These are phyloP conservation scores for Brassica incana DNA, from an alignment of 345 rosid genomes.

Conservation along the genomic window DNA sequence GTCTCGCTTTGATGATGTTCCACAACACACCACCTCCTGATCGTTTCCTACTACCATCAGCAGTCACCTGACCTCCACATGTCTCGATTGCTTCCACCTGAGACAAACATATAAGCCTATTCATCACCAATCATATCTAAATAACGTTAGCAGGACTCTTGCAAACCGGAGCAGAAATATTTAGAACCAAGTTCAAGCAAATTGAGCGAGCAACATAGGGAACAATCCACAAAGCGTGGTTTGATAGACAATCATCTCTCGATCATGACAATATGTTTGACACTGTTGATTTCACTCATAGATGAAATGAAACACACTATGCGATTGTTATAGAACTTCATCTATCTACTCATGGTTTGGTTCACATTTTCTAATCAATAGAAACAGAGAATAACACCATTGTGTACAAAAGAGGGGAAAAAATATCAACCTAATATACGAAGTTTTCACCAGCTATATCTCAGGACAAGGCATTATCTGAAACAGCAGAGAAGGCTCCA, in stretches of 20 bases:
- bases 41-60: constrained; percentile 73
- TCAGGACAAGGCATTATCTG: constrained; percentile 50
- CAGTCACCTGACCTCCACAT: constrained; percentile 96
- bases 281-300: constrained; percentile 18
- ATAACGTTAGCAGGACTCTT: neutral
- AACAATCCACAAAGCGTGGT: constrained; percentile 7
- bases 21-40: constrained; percentile 89
- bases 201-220: neutral
- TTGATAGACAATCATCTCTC: neutral
- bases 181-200: constrained; percentile 16
- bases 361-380: constrained; percentile 14
- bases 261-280: neutral
- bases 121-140: constrained; percentile 27
- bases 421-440: constrained; percentile 41
- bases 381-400: constrained; percentile 31
- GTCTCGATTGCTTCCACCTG: constrained; percentile 85
- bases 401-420: constrained; percentile 40
- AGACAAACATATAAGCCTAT: constrained; percentile 16
- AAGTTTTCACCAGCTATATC: constrained; percentile 39
- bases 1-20: constrained; percentile 80
- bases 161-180: neutral
- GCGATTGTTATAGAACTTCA: neutral
- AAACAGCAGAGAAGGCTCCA: constrained; percentile 47
- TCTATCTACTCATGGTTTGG: neutral
- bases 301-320: neutral